Conservation (phyloP, 2,329 filamentous ascomycete species). For the Fusarium odoratissimum region DNA sequence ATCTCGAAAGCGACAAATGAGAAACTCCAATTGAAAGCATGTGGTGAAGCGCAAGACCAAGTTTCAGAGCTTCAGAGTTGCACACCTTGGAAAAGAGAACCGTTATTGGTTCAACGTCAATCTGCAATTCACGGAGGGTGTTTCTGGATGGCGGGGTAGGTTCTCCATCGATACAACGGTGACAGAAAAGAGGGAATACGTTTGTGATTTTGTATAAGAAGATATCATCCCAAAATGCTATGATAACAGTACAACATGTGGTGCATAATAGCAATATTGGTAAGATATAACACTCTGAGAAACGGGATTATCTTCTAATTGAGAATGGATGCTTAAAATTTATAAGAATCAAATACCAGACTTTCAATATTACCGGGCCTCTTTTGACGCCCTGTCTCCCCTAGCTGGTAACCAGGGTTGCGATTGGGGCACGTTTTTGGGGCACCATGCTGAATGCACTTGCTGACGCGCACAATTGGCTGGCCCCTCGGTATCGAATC, state of each 20-base stretch:
- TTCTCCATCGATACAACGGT: background rate
- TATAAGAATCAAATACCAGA: background rate
- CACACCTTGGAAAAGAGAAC: conserved; percentile 43
- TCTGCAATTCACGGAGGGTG: background rate
- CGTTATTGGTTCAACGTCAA: conserved; percentile 44
- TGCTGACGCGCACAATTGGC: conserved; percentile 46
- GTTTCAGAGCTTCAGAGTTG: conserved; percentile 34
- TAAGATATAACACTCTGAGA: background rate
- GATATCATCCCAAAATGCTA: background rate
- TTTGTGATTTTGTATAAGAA: background rate
- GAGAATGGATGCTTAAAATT: background rate
- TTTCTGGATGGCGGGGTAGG: conserved; percentile 31
- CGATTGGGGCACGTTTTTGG: conserved; percentile 35
- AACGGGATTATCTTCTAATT: background rate
- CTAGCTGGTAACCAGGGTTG: background rate
- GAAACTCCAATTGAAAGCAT: conserved; percentile 31
- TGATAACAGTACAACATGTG: background rate
- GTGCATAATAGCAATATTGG: accelerated
- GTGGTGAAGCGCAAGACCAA: conserved; percentile 28
- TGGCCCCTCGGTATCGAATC: conserved; percentile 36
- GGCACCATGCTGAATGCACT: conserved; percentile 13
- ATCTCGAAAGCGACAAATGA: conserved; percentile 30
- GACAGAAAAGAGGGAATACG: background rate
- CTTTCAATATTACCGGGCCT: background rate
- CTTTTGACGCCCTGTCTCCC: background rate